Evolutionary conservation across 139 green algal genomes (phyloP).

Genomic region (Edaphochlamys debaryana): DNA sequence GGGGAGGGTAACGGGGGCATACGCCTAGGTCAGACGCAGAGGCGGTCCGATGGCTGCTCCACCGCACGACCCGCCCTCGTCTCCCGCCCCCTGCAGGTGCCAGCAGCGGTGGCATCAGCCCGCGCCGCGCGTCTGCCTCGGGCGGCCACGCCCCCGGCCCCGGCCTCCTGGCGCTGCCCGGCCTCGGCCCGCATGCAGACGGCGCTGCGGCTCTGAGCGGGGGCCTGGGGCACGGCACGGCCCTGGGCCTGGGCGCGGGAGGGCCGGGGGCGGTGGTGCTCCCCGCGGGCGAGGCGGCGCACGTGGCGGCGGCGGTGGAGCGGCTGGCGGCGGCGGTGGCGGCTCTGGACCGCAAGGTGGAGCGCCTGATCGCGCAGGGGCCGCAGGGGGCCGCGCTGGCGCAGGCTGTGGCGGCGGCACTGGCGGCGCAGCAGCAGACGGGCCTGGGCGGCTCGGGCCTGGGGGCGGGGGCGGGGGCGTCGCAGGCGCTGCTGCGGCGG

Average conservation of each 20-base stretch:
- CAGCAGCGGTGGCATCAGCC: constrained; percentile 14
- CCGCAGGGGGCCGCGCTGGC: too few relatives aligned
- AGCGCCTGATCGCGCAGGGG: background rate
- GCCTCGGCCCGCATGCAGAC: background rate
- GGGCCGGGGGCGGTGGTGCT: background rate
- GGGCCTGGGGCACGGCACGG: too few relatives aligned
- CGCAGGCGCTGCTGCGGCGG: too few relatives aligned
- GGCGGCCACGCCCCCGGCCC: too few relatives aligned
- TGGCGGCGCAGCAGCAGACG: constrained; percentile 3
- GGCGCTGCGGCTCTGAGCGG: background rate
- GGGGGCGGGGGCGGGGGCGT: too few relatives aligned
- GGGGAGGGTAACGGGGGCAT: too few relatives aligned
- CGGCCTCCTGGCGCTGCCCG: background rate
- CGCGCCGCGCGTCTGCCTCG: background rate
- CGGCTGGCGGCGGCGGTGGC: constrained; percentile 4
- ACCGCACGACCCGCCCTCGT: too few relatives aligned
- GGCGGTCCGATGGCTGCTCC: too few relatives aligned
- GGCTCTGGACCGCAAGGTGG: constrained; percentile 3
- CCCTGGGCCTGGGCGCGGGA: background rate
- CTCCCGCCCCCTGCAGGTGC: background rate
- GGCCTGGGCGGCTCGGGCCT: background rate
- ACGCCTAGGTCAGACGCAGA: too few relatives aligned
- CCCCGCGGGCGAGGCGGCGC: background rate
- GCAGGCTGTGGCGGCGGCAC: too few relatives aligned
- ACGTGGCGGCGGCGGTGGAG: constrained; percentile 15